These are phyloP conservation scores for Tricharina praecox DNA, from an alignment of 495 filamentous ascomycete species.

Conservation along the genomic window DNA sequence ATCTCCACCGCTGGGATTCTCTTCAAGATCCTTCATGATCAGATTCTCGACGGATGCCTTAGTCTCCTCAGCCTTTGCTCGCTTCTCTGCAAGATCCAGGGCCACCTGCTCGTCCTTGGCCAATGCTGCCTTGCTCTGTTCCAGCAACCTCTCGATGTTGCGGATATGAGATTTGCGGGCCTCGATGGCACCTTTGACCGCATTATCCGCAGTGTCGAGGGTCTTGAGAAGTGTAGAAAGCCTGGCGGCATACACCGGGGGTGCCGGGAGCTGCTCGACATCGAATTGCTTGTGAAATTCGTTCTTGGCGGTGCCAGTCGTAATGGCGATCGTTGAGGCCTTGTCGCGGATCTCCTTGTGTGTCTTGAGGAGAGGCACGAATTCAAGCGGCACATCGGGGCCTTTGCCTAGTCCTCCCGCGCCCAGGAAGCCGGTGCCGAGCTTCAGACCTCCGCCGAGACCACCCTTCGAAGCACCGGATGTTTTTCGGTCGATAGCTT, in stretches of 20 bases:
- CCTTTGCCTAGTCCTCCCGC: slow-evolving; percentile 45
- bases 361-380: slow-evolving; percentile 52
- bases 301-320: slow-evolving; percentile 47
- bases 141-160: slow-evolving; percentile 66
- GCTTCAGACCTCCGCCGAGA: slow-evolving; percentile 26
- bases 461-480: slow-evolving; percentile 41
- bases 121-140: slow-evolving; percentile 52
- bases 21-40: slow-evolving; percentile 64
- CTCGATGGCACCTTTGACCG: slow-evolving; percentile 78
- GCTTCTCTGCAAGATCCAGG: slow-evolving; percentile 41
- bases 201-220: slow-evolving; percentile 77
- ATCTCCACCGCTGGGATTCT: slow-evolving; percentile 30
- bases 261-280: slow-evolving; percentile 43
- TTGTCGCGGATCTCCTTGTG: slow-evolving; percentile 59
- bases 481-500: slow-evolving; percentile 69
- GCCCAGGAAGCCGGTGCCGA: slow-evolving; percentile 31
- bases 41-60: slow-evolving; percentile 76
- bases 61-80: slow-evolving; percentile 49
- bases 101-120: slow-evolving; percentile 47
- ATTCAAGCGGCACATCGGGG: slow-evolving; percentile 51
- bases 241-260: slow-evolving; percentile 81
- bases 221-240: slow-evolving; percentile 72
- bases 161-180: slow-evolving; percentile 59
- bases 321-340: slow-evolving; percentile 40
- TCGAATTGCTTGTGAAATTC: slow-evolving; percentile 74